These are phyloP conservation scores for Ophiosphaerella narmari DNA, from an alignment of 2,329 filamentous ascomycete genomes.

Conservation along the genomic window DNA sequence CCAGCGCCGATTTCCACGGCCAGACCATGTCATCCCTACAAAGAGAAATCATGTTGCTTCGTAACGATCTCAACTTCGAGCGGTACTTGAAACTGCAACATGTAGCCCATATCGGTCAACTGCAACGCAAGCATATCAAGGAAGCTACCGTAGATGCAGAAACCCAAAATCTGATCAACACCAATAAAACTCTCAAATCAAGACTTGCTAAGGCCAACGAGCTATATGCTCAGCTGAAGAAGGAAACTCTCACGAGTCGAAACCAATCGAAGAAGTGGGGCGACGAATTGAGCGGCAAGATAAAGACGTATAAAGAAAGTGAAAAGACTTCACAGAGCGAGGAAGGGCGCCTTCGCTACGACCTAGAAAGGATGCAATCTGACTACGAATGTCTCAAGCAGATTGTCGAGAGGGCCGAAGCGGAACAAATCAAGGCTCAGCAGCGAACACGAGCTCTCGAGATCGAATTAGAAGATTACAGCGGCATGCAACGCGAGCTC, in stretches of 20 bases:
- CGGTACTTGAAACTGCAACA: conserved; percentile 84
- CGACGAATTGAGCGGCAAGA: conserved; percentile 68
- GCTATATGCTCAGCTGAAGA: conserved; percentile 70
- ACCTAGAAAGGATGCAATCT: conserved; percentile 61
- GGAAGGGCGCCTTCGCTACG: conserved; percentile 60
- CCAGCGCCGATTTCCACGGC: conserved; percentile 36
- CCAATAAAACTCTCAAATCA: conserved; percentile 73
- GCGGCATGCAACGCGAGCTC: conserved; percentile 45
- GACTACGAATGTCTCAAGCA: conserved; percentile 69
- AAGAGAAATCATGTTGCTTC: conserved; percentile 73
- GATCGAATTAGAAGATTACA: conserved; percentile 66
- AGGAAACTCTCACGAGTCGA: conserved; percentile 73
- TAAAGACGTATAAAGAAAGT: conserved; percentile 70
- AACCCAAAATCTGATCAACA: conserved; percentile 78
- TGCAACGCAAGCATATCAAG: conserved; percentile 74
- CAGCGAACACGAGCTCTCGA: conserved; percentile 60
- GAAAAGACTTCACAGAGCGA: conserved; percentile 68
- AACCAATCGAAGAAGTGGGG: conserved; percentile 80
- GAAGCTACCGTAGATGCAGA: conserved; percentile 81
- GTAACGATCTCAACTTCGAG: conserved; percentile 83
- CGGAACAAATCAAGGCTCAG: conserved; percentile 61
- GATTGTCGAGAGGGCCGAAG: conserved; percentile 70
- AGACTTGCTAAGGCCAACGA: conserved; percentile 75
- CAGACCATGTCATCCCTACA: conserved; percentile 59
- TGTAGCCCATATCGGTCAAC: conserved; percentile 77